Evolutionary conservation across 305 asterid species (phyloP).

Genomic region (Fraxinus ornus): DNA sequence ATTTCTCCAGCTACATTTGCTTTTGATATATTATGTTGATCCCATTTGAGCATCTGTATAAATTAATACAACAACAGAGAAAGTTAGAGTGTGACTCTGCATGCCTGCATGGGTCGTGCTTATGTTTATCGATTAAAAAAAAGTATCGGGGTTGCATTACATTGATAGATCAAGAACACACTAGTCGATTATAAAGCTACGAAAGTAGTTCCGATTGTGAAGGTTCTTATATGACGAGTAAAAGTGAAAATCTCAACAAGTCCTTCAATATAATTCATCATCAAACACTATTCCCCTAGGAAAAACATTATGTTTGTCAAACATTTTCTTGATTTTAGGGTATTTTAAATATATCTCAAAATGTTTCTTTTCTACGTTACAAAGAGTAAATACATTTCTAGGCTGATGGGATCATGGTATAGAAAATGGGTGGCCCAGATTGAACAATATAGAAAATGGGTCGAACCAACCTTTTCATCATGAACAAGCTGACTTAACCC

Average conservation of each 20-base stretch:
- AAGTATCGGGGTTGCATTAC: background rate
- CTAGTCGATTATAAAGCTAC: background rate
- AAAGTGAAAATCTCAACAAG: background rate
- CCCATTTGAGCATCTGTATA: constrained; percentile 77
- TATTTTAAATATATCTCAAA: background rate
- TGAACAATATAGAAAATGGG: background rate
- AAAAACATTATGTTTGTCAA: background rate
- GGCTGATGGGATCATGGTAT: background rate
- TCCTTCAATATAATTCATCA: background rate
- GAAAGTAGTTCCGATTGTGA: background rate
- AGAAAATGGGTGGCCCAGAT: background rate
- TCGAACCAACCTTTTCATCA: background rate
- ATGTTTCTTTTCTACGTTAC: background rate
- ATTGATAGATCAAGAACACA: background rate
- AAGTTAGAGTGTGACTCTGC: background rate
- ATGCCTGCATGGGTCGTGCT: no score
- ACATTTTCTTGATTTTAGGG: background rate
- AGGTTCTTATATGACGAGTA: background rate
- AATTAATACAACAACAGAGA: background rate
- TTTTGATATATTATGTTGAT: constrained; percentile 68
- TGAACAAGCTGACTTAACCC: background rate
- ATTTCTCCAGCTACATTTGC: constrained; percentile 92
- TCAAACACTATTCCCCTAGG: background rate
- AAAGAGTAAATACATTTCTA: background rate
- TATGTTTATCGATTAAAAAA: no score